Percentiles rank a stretch among this genome's conserved stretches.
Conservation (phyloP, 1,139 yeast species). For the Scheffersomyces parashehatae region DNA sequence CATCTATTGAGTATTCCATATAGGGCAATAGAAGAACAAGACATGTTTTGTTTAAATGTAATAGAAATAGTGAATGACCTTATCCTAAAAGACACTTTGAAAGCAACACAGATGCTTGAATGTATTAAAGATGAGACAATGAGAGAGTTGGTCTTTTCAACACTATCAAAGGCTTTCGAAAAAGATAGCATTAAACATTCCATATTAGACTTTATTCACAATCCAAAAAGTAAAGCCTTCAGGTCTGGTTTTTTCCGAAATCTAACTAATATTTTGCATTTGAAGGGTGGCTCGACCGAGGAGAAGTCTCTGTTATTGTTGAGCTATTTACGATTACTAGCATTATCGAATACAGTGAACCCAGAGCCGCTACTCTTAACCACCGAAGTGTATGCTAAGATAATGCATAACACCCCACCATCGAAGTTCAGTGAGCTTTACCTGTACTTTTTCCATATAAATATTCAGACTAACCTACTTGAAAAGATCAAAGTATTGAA, state of each 20-base stretch:
- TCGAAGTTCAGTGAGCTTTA: slow-evolving; percentile 26
- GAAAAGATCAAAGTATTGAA: slow-evolving; percentile 18
- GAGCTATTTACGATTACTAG: slow-evolving; percentile 21
- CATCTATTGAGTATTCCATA: slow-evolving; percentile 30
- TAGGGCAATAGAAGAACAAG: slow-evolving; percentile 25
- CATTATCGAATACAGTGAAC: slow-evolving; percentile 26
- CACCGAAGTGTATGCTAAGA: slow-evolving; percentile 15
- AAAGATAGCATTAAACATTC: slow-evolving; percentile 29
- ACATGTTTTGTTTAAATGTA: slow-evolving; percentile 29
- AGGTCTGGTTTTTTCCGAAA: slow-evolving; percentile 19
- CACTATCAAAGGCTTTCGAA: slow-evolving; percentile 13
- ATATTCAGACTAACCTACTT: slow-evolving; percentile 28
- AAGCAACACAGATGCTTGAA: slow-evolving; percentile 21
- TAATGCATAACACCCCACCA: slow-evolving; percentile 22
- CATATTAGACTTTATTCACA: slow-evolving; percentile 26
- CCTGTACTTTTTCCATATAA: slow-evolving; percentile 34
- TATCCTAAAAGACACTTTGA: slow-evolving; percentile 26
- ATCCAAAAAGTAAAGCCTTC: slow-evolving; percentile 20
- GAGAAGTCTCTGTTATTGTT: slow-evolving; percentile 22
- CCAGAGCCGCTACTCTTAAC: slow-evolving; percentile 23
- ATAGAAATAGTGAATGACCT: slow-evolving; percentile 30
- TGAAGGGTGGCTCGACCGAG: slow-evolving; percentile 11
- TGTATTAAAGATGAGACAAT: slow-evolving; percentile 19
- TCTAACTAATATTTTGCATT: slow-evolving; percentile 20
- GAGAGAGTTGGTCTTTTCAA: slow-evolving; percentile 11